Evolutionary conservation across 257 asterid species (phyloP), one percentile per base, ranked within the genome.

Genomic region (Anisodus tanguticus): DNA sequence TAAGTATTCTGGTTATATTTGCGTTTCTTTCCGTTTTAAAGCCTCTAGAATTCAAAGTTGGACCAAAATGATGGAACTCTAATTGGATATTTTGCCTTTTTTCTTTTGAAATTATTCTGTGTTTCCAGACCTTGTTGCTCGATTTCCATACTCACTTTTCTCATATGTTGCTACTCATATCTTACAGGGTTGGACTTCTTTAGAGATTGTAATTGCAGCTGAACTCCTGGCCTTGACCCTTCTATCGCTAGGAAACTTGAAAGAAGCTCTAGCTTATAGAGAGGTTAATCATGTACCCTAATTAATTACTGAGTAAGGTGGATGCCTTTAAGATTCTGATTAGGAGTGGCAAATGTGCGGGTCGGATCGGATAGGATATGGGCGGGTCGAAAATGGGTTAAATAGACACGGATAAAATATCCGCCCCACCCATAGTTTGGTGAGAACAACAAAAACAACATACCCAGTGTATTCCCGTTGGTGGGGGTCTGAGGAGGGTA

Each of bases 151-250:
- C 53, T 47, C 49, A 9, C 66, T 53, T 68, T 66, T 79, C 63
- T 60, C 71, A 62, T 66, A 45, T 63, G 67, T 72, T 70, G 47
- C 37, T 84, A 51, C 43, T 83, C 79, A 81, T 82, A 79, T 86
- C 83, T 74, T 60, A 47, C 84, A 95, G 99, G 98, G 97, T 41
- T 96, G 98, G 99, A 84, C 86, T 85, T 93, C 97, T 39, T 84
- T 93, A 88, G 95, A 92, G 81, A 92, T 98, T 70, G 91, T 94
- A 85, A 58, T 90, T 89, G 92, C 95, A 86, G 97, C 98, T 80
- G 98, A 94, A 86, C 91, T 93, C 86, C 98, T 96, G 82, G 98
- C 99, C 39, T 83, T 91, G 85, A 88, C 94, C 84, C 91, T 94
- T 71, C 95, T 90, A 88, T 88, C 88, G 35, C 86, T 87, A 59